Conservation (phyloP, 2,329 filamentous ascomycete genomes). For the Xylariaceae sp. region DNA sequence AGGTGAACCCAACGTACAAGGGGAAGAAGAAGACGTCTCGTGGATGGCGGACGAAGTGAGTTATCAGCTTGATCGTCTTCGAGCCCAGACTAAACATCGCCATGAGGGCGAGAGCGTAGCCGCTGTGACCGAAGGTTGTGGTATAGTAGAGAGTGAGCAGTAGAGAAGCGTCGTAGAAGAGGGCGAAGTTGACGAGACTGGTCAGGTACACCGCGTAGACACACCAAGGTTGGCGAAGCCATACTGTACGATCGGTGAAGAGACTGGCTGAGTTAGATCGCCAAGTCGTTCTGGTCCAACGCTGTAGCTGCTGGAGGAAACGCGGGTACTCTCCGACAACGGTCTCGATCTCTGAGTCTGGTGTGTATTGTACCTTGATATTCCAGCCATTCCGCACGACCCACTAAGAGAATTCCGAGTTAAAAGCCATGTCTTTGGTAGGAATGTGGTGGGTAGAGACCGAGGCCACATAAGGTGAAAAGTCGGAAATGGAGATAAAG, state of each 20-base stretch:
- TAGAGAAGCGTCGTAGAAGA: conserved; percentile 46
- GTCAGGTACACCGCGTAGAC: conserved; percentile 53
- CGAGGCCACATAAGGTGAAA: too few relatives aligned
- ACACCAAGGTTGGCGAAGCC: conserved; percentile 44
- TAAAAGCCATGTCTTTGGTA: too few relatives aligned
- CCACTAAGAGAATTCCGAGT: too few relatives aligned
- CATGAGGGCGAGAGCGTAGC: conserved; percentile 10
- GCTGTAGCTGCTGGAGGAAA: conserved; percentile 48
- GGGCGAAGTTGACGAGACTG: conserved; percentile 51
- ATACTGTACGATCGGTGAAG: conserved; percentile 32
- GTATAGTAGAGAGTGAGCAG: conserved; percentile 15
- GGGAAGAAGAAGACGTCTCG: conserved; percentile 47
- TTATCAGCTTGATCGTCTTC: conserved; percentile 54
- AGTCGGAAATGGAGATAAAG: too few relatives aligned
- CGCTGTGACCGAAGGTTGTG: conserved; percentile 13
- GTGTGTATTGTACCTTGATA: conserved; percentile 50
- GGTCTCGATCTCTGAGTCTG: conserved; percentile 45
- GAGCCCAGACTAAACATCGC: conserved; percentile 46
- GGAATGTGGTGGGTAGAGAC: too few relatives aligned
- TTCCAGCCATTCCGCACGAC: conserved; percentile 45
- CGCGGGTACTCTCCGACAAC: conserved; percentile 46
- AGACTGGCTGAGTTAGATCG: conserved; percentile 50
- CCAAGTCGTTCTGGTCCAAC: conserved; percentile 57
- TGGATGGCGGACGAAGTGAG: conserved; percentile 48
- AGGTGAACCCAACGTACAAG: conserved; percentile 49